Evolutionary conservation across 345 rosid species (phyloP).

Genomic region (Gossypioides kirkii): DNA sequence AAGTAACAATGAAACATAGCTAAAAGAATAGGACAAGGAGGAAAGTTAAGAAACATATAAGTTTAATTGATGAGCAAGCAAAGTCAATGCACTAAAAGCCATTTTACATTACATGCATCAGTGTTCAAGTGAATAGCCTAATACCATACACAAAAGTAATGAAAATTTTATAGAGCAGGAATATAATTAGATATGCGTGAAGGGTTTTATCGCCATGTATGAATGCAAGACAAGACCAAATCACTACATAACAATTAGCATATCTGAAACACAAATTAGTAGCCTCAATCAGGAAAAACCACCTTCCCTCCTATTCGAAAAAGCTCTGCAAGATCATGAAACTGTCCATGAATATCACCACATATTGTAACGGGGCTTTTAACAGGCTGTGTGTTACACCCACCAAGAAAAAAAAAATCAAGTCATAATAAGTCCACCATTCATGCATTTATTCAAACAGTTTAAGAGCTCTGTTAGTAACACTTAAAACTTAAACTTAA

Average conservation of each 20-base stretch:
- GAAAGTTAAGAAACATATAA: not conserved
- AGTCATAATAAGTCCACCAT: not conserved
- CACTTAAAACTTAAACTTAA: too few species aligned
- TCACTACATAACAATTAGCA: too few species aligned
- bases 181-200: not conserved
- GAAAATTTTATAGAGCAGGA: not conserved
- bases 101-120: not conserved
- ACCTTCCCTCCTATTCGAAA: slow-evolving; percentile 97
- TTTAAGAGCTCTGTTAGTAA: not conserved
- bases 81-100: not conserved
- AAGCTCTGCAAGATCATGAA: slow-evolving; percentile 98
- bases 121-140: not conserved
- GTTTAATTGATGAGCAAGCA: not conserved
- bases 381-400: slow-evolving; percentile 56
- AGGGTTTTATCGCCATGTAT: not conserved
- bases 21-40: not conserved
- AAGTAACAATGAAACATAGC: not conserved
- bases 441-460: not conserved
- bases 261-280: too few species aligned
- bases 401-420: not conserved
- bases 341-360: slow-evolving; percentile 96
- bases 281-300: slow-evolving; percentile 10
- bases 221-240: too few species aligned
- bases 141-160: not conserved
- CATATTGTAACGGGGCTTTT: slow-evolving; percentile 95